Conservation (phyloP, 2,329 filamentous ascomycete genomes). For the Neofusicoccum sp. region DNA sequence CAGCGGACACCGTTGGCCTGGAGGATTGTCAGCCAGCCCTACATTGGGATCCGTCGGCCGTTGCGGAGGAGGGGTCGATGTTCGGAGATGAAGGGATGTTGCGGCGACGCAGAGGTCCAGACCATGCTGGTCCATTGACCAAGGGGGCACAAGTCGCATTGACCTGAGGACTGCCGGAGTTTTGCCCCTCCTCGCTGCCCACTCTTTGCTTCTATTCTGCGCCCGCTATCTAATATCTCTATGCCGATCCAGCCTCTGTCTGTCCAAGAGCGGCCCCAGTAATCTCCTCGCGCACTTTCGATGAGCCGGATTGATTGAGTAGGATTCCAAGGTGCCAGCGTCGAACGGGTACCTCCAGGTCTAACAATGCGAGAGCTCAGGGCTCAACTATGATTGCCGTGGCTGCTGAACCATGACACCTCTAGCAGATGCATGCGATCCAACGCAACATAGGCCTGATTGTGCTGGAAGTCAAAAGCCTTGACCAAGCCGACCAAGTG, state of each 20-base stretch:
- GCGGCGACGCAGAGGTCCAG: background rate
- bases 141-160: conserved; percentile 2
- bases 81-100: conserved; percentile 7
- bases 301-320: background rate
- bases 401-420: background rate
- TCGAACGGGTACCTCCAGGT: background rate
- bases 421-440: conserved; percentile 4
- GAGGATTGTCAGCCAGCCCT: conserved; percentile 1
- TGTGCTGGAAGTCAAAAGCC: conserved; percentile 85
- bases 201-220: conserved; percentile 1
- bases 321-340: background rate
- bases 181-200: background rate
- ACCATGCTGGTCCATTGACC: background rate
- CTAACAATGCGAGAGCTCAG: too few relatives aligned
- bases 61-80: conserved; percentile 2
- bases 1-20: conserved; percentile 1
- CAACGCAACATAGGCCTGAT: conserved; percentile 25
- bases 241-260: background rate
- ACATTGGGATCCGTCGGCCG: background rate
- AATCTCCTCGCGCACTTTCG: background rate
- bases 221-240: background rate
- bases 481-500: conserved; percentile 79
- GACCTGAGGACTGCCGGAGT: background rate
- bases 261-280: background rate
- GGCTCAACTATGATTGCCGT: background rate